Percentiles rank a stretch among this genome's conserved stretches.
These are phyloP conservation scores for Hibiscus mutabilis DNA, from an alignment of 345 rosid species.

Conservation along the genomic window DNA sequence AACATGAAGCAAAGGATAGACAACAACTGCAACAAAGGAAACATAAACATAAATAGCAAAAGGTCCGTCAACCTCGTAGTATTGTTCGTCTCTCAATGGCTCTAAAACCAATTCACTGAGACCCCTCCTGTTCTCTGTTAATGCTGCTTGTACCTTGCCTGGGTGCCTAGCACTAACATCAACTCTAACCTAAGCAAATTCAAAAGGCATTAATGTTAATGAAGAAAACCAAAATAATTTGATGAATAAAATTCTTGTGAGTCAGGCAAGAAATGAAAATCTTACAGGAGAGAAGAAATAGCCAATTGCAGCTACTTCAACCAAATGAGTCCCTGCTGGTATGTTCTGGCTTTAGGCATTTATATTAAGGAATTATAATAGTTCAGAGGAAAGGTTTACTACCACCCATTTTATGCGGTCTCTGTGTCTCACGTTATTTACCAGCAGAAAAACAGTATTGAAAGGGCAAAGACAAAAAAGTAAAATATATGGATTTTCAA, in stretches of 20 bases:
- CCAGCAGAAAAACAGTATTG: background rate
- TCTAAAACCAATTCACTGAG: constrained; percentile 81
- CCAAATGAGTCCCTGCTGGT: constrained; percentile 90
- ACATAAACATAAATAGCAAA: constrained; percentile 1
- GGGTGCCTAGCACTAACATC: constrained; percentile 95
- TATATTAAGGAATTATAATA: constrained; percentile 43
- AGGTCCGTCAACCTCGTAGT: constrained; percentile 60
- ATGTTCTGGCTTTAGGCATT: constrained; percentile 55
- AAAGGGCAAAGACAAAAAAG: constrained; percentile 1
- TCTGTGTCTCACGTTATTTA: background rate
- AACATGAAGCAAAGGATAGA: constrained; percentile 16
- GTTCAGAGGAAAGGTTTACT: constrained; percentile 4
- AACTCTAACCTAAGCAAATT: constrained; percentile 64
- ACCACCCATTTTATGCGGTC: background rate
- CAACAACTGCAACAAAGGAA: background rate
- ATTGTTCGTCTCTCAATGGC: constrained; percentile 74
- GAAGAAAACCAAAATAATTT: background rate
- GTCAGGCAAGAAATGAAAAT: background rate
- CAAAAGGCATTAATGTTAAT: constrained; percentile 2
- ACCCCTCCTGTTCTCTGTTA: constrained; percentile 89
- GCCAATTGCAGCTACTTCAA: constrained; percentile 87
- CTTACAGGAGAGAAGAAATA: constrained; percentile 94
- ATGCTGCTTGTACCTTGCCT: constrained; percentile 88
- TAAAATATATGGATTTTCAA: background rate
- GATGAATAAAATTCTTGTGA: background rate